Percentiles rank a stretch among this genome's conserved stretches.
Evolutionary conservation across 257 asterid species (phyloP).

Genomic region (Primulina huaijiensis): DNA sequence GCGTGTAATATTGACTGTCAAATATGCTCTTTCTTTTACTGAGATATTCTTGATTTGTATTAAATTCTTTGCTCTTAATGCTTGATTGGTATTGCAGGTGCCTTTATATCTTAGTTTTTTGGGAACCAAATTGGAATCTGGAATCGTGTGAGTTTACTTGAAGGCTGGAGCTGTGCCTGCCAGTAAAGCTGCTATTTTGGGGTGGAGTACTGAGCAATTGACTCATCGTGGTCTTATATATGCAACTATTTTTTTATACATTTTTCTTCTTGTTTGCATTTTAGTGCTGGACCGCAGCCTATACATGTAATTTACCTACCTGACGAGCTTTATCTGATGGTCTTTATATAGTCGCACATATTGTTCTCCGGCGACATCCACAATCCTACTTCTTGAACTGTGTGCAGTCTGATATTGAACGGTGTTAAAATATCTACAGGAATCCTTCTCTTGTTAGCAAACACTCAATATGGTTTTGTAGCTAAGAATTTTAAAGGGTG

Average conservation of each 20-base stretch:
- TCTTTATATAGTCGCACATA: constrained; percentile 16
- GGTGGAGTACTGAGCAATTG: constrained; percentile 22
- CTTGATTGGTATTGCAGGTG: constrained; percentile 45
- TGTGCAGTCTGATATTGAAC: constrained; percentile 10
- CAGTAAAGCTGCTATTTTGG: constrained; percentile 11
- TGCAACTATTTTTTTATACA: constrained; percentile 23
- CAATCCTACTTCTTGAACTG: constrained; percentile 2
- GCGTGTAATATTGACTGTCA: neutral
- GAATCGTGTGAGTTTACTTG: constrained; percentile 15
- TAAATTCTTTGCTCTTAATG: constrained; percentile 28
- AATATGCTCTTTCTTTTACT: neutral
- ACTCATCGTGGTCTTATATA: constrained; percentile 10
- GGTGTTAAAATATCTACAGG: constrained; percentile 13
- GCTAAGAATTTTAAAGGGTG: constrained; percentile 29
- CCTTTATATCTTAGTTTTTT: constrained; percentile 18
- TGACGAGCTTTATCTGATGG: constrained; percentile 33
- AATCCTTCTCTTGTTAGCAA: constrained; percentile 21
- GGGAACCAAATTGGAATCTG: constrained; percentile 19
- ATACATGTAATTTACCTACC: constrained; percentile 29
- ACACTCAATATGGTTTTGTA: constrained; percentile 36
- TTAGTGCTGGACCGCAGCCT: constrained; percentile 25
- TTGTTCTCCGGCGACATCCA: neutral
- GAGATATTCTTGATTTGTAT: neutral
- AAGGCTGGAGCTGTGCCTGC: constrained; percentile 11
- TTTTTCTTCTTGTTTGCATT: constrained; percentile 22